A percentile compares a stretch with the other conserved stretches of the same genome.
Conservation (phyloP, 768 basidiomycete genomes). For the Strobilomyces confusus region DNA sequence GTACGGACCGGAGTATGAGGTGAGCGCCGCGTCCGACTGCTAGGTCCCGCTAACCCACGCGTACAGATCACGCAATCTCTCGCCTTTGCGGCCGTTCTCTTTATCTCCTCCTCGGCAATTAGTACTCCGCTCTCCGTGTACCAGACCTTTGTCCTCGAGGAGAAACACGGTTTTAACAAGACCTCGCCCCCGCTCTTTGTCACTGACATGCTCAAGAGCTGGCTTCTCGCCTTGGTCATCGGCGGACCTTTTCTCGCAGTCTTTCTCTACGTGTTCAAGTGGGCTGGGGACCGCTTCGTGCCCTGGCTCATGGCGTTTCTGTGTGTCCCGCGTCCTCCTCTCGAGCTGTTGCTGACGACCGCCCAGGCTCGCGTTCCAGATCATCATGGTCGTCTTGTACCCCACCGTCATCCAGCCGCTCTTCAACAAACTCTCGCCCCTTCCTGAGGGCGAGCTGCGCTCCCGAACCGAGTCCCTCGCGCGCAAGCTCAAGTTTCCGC, state of each 20-base stretch:
- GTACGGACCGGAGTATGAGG: conserved; percentile 71
- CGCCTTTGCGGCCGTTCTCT: conserved; percentile 65
- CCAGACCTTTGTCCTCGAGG: conserved; percentile 90
- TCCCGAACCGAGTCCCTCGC: conserved; percentile 76
- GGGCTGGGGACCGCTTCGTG: conserved; percentile 91
- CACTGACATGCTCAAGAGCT: conserved; percentile 76
- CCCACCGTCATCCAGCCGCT: conserved; percentile 89
- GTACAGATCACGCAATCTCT: conserved; percentile 70
- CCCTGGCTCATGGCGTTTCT: conserved; percentile 93
- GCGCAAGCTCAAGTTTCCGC: conserved; percentile 80
- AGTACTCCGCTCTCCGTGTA: conserved; percentile 76
- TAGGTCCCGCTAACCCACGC: background rate
- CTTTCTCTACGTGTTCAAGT: conserved; percentile 86
- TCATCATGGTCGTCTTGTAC: conserved; percentile 79
- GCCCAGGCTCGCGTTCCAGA: conserved; percentile 71
- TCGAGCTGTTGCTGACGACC: background rate
- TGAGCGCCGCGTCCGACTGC: conserved; percentile 25
- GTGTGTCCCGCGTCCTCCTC: conserved; percentile 40
- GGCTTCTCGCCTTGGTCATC: conserved; percentile 63
- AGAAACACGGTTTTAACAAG: conserved; percentile 97
- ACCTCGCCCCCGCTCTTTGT: conserved; percentile 74
- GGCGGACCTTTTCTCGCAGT: conserved; percentile 83
- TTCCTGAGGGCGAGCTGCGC: conserved; percentile 73
- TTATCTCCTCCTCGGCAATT: conserved; percentile 61
- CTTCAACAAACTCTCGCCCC: conserved; percentile 95